phyloP scores from a whole-genome alignment of 2,329 filamentous ascomycete species.

The Grosmannia penicillata region DNA sequence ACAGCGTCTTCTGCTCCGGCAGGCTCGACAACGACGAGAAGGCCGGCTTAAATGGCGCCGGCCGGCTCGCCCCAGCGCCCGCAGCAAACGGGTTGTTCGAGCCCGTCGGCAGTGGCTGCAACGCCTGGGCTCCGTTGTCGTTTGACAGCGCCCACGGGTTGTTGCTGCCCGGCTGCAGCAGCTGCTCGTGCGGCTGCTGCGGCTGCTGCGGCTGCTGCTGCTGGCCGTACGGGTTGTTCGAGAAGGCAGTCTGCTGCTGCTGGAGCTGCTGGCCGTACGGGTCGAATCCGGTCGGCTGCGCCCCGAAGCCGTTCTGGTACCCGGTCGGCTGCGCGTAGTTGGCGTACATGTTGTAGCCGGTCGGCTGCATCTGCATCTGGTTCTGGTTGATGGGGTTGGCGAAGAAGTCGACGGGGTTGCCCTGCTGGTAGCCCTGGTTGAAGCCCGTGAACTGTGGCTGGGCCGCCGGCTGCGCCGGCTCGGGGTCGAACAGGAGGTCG shows the following conservation, averaged over 20 bases:
- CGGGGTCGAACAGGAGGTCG: constrained; percentile 77
- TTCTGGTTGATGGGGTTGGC: constrained; percentile 80
- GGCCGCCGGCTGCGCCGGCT: constrained; percentile 30
- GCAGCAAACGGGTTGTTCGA: constrained; percentile 95
- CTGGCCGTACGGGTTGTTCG: constrained; percentile 19
- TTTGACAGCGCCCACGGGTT: constrained; percentile 75
- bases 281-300: constrained; percentile 55
- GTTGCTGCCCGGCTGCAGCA: constrained; percentile 67
- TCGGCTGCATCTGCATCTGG: constrained; percentile 64
- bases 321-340: constrained; percentile 37
- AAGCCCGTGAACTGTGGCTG: constrained; percentile 75
- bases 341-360: constrained; percentile 49
- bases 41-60: constrained; percentile 40
- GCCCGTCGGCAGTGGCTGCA: constrained; percentile 76
- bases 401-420: constrained; percentile 90
- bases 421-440: constrained; percentile 96
- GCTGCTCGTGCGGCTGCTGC: constrained; percentile 37
- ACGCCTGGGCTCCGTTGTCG: constrained; percentile 42
- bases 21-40: constrained; percentile 62
- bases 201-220: constrained; percentile 31
- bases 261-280: constrained; percentile 45
- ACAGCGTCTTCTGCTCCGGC: constrained; percentile 71
- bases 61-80: constrained; percentile 14
- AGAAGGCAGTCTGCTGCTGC: constrained; percentile 20
- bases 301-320: constrained; percentile 50